These are phyloP conservation scores for Ceratonia siliqua DNA, from an alignment of 306 rosid species.

Conservation along the genomic window DNA sequence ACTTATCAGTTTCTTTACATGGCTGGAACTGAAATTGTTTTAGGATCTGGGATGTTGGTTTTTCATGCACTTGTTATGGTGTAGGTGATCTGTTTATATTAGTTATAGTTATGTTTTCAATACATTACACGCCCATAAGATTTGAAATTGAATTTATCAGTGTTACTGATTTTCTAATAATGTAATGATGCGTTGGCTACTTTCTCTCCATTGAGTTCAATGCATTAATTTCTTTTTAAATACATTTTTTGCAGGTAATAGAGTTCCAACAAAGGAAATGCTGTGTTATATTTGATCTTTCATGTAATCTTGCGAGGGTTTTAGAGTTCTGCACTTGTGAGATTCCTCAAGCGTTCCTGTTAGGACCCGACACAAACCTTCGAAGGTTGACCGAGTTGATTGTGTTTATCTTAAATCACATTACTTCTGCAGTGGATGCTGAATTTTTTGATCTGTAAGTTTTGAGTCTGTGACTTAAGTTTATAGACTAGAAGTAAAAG, in stretches of 20 bases:
- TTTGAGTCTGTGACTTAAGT: conserved; percentile 13
- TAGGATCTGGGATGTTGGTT: conserved; percentile 11
- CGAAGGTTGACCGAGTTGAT: conserved; percentile 90
- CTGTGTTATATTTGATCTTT: conserved; percentile 88
- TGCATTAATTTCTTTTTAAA: neutral
- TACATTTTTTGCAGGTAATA: conserved; percentile 64
- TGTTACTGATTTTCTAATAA: neutral
- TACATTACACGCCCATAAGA: conserved; percentile 10
- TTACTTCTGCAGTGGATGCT: conserved; percentile 78
- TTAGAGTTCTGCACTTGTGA: conserved; percentile 84
- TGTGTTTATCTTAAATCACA: conserved; percentile 82
- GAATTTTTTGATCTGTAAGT: conserved; percentile 95
- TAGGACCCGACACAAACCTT: conserved; percentile 84
- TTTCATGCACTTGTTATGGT: neutral
- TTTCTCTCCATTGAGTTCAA: no score
- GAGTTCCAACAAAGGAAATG: conserved; percentile 98
- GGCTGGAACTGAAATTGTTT: neutral
- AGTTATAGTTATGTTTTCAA: conserved; percentile 13
- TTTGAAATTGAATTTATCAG: conserved; percentile 5
- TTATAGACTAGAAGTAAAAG: neutral
- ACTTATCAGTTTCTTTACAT: no score
- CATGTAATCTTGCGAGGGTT: conserved; percentile 91
- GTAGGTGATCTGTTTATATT: neutral
- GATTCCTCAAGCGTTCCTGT: conserved; percentile 88
- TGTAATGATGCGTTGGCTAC: conserved; percentile 14